Evolutionary conservation across 2,329 filamentous ascomycete genomes (phyloP), one percentile per base, ranked within the genome.

Genomic region (Aspergillus sp.): DNA sequence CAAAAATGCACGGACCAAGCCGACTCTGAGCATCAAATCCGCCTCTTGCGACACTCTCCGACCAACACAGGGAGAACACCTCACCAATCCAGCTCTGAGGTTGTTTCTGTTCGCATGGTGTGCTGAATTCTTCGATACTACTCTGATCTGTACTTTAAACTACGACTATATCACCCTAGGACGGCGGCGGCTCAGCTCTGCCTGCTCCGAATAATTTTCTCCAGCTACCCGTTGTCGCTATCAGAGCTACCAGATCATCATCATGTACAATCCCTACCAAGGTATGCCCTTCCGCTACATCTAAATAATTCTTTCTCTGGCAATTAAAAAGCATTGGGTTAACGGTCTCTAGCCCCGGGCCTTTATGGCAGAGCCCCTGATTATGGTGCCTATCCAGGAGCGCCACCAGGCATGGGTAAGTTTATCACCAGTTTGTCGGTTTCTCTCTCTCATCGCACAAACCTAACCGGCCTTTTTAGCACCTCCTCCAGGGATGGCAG

Each of bases 391-490:
- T 90, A 87, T 58, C 84, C 85, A 47, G 84, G 81, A 53, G 82
- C 85, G 57, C 86, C 87, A 58, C 88, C 89, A 57, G 88, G 88
- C 69, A 82, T 90, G 79, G 87, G 89, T 91, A 77, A 68, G 79
- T 65, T 43, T 40, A 27, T 26, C 12, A 39, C 37, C 19, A 10
- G 37, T 33, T 28, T 27, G 35, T 47, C 37, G 44, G 27, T 26
- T 13, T 35, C 29, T 38, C 12, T n/a, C 10, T 33, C 7, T 44
- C 27, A 37, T 42, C 34, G 42, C 49, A 10, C 32, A 50, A 50
- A 41, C 35, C 54, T 61, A 34, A 54, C 49, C 3, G 9, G n/a
- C 44, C 34, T 28, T 28, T 51, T 12, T 49, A 88, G 85, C 81
- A 67, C 79, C 85, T 68, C 86, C 87, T 62, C 86, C 87, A 73